Base-by-base conservation (phyloP, 2,329 filamentous ascomycete species). In the Rhytidhysteron rufulum region DNA sequence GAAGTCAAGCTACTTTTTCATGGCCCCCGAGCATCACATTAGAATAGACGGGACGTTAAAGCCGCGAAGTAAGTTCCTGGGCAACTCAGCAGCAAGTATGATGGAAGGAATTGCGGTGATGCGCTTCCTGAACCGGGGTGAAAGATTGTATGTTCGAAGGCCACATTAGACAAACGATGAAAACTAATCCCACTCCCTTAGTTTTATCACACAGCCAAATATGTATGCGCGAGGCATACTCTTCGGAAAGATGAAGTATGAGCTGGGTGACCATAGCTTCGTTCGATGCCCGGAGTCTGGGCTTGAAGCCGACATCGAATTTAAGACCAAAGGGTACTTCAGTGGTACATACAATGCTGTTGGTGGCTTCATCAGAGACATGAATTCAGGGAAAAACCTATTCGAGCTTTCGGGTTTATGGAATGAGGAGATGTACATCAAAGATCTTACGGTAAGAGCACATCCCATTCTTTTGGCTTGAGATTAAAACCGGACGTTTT, bases 181-280 rank as follows among this genome's bases (percentile, higher is more conserved):
- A 38, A 31, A 37, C 48, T 54, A 38, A 55, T 45, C 20, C 13
- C 32, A 13, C 19, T 21, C 16, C n/a, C 21, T 33, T 45, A 94
- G 88, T 67, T 87, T 94, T 58, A 70, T 97, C 38, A 97, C 93
- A 4, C 93, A 98, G 60, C 93, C 93, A 15, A 98, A 98, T 71
- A 98, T 98, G 89, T 98, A 98, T 65, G 93, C 91, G 17, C 81
- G 93, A 47, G 91, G 93, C 25, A 97, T 98, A 44, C 74, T 98
- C 7, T 96, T 98, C 58, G 93, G 93, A 34, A 97, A 96, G 67
- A 97, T 98, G 93, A 97, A 96, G 67, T 98, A 97, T 67, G 93
- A 98, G 71, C 80, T 98, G 6, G 93, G 91, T 49, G 91, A 97
- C 63, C 90, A 95, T 70, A 95, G 90, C 63, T 88, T 89, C 55